Base-by-base conservation (phyloP, 2,329 filamentous ascomycete genomes). In the Monascus ruber region DNA sequence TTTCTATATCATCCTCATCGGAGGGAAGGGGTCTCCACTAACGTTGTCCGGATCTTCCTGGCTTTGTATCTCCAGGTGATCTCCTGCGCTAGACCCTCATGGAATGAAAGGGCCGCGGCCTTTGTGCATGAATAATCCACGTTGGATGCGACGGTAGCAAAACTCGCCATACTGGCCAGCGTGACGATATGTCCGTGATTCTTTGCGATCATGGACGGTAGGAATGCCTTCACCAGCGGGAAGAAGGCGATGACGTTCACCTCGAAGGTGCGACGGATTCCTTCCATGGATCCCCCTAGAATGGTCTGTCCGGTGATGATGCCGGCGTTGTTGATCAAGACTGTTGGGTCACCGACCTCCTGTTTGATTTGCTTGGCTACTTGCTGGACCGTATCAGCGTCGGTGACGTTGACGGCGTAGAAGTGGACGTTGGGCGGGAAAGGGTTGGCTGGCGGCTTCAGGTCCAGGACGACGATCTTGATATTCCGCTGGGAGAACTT, bases 171-270 rank as follows among this genome's bases (percentile, higher is more conserved):
- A 42, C 68, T 73, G 2, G 74, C 73, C 9, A 78, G 62, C 0
- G 72, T 75, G 7, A 79, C 63, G 27, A 78, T 60, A 44, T 77
- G 74, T 2, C 74, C 75, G 47, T 73, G 72, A 46, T 73, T 68
- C 11, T 59, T 55, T 34, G 51, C 49, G 11, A 73, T 49, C 71
- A 75, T 75, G 37, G 59, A 55, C 0, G 72, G 72, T 27, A 75
- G 47, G 54, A 75, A 74, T 44, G 71, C 70, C 37, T 66, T 63
- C 5, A 71, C 64, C 41, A 64, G 69, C 41, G 64, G 62, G 54
- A 67, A 74, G 49, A 74, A 70, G 17, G 65, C 60, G 35, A 75
- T 58, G 6, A 67, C 59, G 54, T 75, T 75, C 39, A 74, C 69
- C 42, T 70, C 67, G 47, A 74, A 73, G 5, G 70, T 69, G 42